phyloP scores from a whole-genome alignment of 2,329 filamentous ascomycete species.

The Talaromyces piceae region DNA sequence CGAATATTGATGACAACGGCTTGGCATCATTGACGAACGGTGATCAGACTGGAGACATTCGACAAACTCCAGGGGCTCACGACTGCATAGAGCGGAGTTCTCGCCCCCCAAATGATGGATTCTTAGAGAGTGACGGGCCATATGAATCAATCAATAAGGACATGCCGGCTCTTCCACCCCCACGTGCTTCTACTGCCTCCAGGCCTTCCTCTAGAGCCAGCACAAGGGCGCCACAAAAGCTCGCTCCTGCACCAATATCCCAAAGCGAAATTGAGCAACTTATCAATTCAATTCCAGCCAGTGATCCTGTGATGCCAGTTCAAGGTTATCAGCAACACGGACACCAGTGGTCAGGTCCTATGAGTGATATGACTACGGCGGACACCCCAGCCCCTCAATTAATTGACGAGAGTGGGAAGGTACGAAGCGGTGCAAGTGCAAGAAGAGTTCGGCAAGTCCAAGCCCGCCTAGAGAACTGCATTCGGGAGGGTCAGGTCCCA shows the following conservation, averaged over 20 bases:
- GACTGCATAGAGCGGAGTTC: slow-evolving; percentile 11
- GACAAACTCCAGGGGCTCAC: not conserved
- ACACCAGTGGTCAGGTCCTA: slow-evolving; percentile 38
- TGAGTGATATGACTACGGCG: slow-evolving; percentile 38
- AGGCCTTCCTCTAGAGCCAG: slow-evolving; percentile 33
- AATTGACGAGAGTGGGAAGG: slow-evolving; percentile 26
- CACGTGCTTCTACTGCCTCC: slow-evolving; percentile 23
- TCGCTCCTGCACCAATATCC: slow-evolving; percentile 31
- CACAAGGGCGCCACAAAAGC: slow-evolving; percentile 27
- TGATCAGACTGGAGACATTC: slow-evolving; percentile 1
- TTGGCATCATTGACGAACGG: not conserved
- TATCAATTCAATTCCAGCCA: slow-evolving; percentile 36
- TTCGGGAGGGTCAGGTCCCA: slow-evolving; percentile 76
- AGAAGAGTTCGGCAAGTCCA: slow-evolving; percentile 61
- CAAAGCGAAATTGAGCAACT: slow-evolving; percentile 27
- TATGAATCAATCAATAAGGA: slow-evolving; percentile 18
- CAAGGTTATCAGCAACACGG: slow-evolving; percentile 30
- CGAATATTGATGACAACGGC: slow-evolving; percentile 10
- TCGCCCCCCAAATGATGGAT: slow-evolving; percentile 17
- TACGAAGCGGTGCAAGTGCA: slow-evolving; percentile 45
- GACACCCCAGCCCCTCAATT: slow-evolving; percentile 28
- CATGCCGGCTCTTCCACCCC: slow-evolving; percentile 18
- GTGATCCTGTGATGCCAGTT: slow-evolving; percentile 40
- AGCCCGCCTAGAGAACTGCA: slow-evolving; percentile 48
- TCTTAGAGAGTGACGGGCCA: slow-evolving; percentile 15